Percentiles rank a stretch among this genome's conserved stretches.
Evolutionary conservation across 805 yeast genomes (phyloP).

Genomic region (Wilhelminamyces savonicus): DNA sequence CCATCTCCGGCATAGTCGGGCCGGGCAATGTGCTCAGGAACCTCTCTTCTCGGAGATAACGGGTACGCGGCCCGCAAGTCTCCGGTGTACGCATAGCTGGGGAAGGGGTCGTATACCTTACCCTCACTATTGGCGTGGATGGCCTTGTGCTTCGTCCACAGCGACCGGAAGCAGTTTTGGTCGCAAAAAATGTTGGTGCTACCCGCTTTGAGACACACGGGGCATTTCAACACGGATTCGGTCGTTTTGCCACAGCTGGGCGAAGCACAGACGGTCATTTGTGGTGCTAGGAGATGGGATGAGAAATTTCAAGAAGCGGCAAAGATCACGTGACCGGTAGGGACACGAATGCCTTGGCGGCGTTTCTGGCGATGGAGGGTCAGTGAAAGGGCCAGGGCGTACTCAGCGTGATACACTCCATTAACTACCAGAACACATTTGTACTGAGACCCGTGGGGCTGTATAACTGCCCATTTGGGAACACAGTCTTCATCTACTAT

Average conservation of each 20-base stretch:
- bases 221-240: slow-evolving; percentile 74
- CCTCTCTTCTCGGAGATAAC: slow-evolving; percentile 57
- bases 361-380: no score
- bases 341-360: no score
- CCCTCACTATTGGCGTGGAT: slow-evolving; percentile 58
- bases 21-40: slow-evolving; percentile 63
- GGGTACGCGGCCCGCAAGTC: slow-evolving; percentile 75
- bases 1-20: slow-evolving; percentile 89
- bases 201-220: slow-evolving; percentile 77
- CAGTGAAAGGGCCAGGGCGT: no score
- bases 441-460: no score
- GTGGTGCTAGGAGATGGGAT: not conserved
- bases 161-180: slow-evolving; percentile 72
- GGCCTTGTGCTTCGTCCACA: slow-evolving; percentile 69
- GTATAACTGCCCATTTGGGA: no score
- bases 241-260: slow-evolving; percentile 84
- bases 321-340: no score
- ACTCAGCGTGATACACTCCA: no score
- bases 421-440: no score
- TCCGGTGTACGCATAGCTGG: slow-evolving; percentile 71
- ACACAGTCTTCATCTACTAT: no score
- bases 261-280: slow-evolving; percentile 53
- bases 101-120: slow-evolving; percentile 75
- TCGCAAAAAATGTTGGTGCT: slow-evolving; percentile 65
- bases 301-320: not conserved